Conservation (phyloP, 2,329 filamentous ascomycete genomes). For the Hortaea sp. region DNA sequence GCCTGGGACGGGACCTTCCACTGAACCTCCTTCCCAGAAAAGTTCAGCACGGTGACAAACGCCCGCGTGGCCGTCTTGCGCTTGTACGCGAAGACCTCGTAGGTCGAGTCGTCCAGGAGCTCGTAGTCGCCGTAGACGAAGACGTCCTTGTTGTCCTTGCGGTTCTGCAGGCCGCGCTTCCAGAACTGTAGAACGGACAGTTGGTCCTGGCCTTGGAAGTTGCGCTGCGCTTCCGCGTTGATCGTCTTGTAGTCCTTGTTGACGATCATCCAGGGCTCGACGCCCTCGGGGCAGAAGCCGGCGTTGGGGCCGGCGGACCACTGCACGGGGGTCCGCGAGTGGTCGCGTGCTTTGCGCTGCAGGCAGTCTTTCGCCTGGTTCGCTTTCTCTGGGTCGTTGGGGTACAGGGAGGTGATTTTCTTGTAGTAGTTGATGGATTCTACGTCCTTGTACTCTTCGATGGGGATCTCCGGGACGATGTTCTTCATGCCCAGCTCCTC, state of each 20-base stretch:
- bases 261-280: slow-evolving; percentile 50
- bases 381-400: slow-evolving; percentile 27
- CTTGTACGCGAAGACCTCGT: slow-evolving; percentile 46
- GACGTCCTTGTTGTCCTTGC: slow-evolving; percentile 47
- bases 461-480: slow-evolving; percentile 21
- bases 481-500: slow-evolving; percentile 44
- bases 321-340: slow-evolving; percentile 57
- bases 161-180: slow-evolving; percentile 43
- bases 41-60: slow-evolving; percentile 27
- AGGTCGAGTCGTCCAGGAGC: slow-evolving; percentile 40
- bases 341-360: slow-evolving; percentile 52
- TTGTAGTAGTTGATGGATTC: slow-evolving; percentile 50
- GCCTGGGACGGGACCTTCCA: slow-evolving; percentile 25
- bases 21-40: slow-evolving; percentile 21
- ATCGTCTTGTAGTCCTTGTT: slow-evolving; percentile 45
- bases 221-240: slow-evolving; percentile 49
- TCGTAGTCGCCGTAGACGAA: slow-evolving; percentile 54
- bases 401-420: slow-evolving; percentile 31
- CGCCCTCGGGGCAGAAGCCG: slow-evolving; percentile 48
- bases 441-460: slow-evolving; percentile 40
- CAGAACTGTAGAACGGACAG: slow-evolving; percentile 51
- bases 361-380: slow-evolving; percentile 42
- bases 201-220: slow-evolving; percentile 17
- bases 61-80: slow-evolving; percentile 16
- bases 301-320: slow-evolving; percentile 47